Evolutionary conservation across 495 filamentous ascomycete genomes (phyloP), one percentile per base, ranked within the genome.

Genomic region (Penicillium odoratum): DNA sequence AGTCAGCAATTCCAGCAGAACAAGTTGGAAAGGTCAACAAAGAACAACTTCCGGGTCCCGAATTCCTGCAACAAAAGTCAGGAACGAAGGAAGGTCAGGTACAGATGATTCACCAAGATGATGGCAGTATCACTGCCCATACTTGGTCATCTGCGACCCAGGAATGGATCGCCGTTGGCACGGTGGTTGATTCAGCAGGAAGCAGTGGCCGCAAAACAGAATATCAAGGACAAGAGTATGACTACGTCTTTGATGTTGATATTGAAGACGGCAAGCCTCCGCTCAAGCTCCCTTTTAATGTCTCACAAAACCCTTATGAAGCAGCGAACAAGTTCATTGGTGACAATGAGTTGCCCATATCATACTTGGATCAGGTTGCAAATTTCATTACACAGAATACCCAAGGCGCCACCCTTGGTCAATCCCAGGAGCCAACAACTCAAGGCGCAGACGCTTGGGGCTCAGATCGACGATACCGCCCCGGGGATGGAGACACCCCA

Each of bases 201-300:
- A 94, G 91, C 67, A 90, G 85, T 57, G 88, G 89, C 4, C 80
- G 81, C 46, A 90, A 89, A 69, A 85, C 80, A 11, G 75, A 87
- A 43, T 89, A 93, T 66, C 70, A 87, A 3, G 95, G 95, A 25
- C 85, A 93, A 69, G 90, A 96, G 54, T 99, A 95, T 68, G 95
- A 99, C 64, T 97, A 90, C 69, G 95, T 99, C 48, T 99, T 98
- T 61, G 93, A 98, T 67, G 94, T 99, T 28, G 95, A 97, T 64
- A 93, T 98, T 56, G 89, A 97, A 67, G 95, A 98, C 59, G 95
- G 94, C 38, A 91, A 93, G 61, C 95, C 95, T 30, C 85, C 94
- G 3, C 80, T 98, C 33, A 98, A 98, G 66, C 79, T 99, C 31
- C 93, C 95, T 2, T 98, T 90, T 69, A 97, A 99, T 68, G 79